These are phyloP conservation scores for Ramaria sp. DNA, from an alignment of 768 basidiomycete genomes.

Conservation along the genomic window DNA sequence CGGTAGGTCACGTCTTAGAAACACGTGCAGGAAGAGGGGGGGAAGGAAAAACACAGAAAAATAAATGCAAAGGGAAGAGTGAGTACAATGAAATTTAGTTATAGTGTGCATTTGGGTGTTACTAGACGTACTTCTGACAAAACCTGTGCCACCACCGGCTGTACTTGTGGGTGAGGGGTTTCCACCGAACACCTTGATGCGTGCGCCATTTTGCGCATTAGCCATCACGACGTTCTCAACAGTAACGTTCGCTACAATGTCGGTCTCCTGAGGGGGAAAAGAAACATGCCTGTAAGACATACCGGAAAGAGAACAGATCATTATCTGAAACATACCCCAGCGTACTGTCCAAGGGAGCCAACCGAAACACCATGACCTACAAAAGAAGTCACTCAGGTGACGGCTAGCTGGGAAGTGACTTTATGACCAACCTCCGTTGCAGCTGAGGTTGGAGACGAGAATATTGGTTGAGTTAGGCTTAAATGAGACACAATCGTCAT, in stretches of 20 bases:
- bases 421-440: slow-evolving; percentile 30
- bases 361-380: slow-evolving; percentile 42
- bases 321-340: slow-evolving; percentile 1
- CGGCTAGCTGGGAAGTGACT: background rate
- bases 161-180: slow-evolving; percentile 46
- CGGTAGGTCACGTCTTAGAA: slow-evolving; percentile 37
- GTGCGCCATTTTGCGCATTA: slow-evolving; percentile 54
- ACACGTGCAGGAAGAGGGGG: too few relatives aligned
- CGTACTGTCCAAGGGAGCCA: slow-evolving; percentile 47
- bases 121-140: slow-evolving; percentile 23
- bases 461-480: slow-evolving; percentile 48
- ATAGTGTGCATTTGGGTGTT: background rate
- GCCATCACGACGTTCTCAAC: slow-evolving; percentile 50
- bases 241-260: slow-evolving; percentile 52
- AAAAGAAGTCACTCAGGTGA: background rate
- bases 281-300: background rate
- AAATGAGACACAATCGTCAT: slow-evolving; percentile 49
- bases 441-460: slow-evolving; percentile 44
- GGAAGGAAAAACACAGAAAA: too few relatives aligned
- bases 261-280: slow-evolving; percentile 29
- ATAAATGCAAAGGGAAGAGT: slow-evolving; percentile 13
- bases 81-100: background rate
- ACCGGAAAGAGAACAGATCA: background rate
- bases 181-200: slow-evolving; percentile 62
- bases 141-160: slow-evolving; percentile 33